These are phyloP conservation scores for Cyberlindnera euphorbiiphila DNA, from an alignment of 805 yeast genomes.

Conservation along the genomic window DNA sequence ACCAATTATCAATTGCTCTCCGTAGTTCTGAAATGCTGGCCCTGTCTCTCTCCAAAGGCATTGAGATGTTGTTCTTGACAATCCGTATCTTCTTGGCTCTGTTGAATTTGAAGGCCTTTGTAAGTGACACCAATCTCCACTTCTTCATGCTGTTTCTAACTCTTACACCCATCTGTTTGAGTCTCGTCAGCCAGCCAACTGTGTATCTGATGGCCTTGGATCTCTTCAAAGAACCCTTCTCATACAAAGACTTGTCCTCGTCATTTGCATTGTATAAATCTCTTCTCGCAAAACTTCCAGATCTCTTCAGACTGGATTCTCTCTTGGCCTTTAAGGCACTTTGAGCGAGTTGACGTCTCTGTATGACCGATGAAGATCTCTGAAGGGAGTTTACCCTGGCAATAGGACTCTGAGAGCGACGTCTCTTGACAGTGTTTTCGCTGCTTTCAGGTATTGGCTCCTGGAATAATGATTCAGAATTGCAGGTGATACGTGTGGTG, in stretches of 20 bases:
- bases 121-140: conserved; percentile 29
- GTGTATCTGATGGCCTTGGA: conserved; percentile 35
- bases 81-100: conserved; percentile 4
- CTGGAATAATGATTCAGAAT: conserved; percentile 2
- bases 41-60: conserved; percentile 22
- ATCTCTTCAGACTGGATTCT: background rate
- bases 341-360: conserved; percentile 11
- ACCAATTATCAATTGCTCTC: conserved; percentile 26
- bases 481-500: conserved; percentile 29
- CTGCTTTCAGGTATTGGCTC: background rate
- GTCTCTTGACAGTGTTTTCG: conserved; percentile 5
- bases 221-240: conserved; percentile 28
- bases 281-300: conserved; percentile 2
- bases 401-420: background rate
- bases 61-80: conserved; percentile 16
- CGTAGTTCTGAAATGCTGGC: conserved; percentile 26
- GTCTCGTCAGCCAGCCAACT: conserved; percentile 35
- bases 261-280: conserved; percentile 1
- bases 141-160: conserved; percentile 26
- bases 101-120: conserved; percentile 17
- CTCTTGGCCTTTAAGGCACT: conserved; percentile 4
- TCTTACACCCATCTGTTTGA: conserved; percentile 27
- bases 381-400: conserved; percentile 3
- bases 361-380: conserved; percentile 8
- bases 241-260: conserved; percentile 18